Percentiles rank a stretch among this genome's conserved stretches.
Evolutionary conservation across 2,329 filamentous ascomycete species (phyloP).

Genomic region (Diaporthe citriasiana): DNA sequence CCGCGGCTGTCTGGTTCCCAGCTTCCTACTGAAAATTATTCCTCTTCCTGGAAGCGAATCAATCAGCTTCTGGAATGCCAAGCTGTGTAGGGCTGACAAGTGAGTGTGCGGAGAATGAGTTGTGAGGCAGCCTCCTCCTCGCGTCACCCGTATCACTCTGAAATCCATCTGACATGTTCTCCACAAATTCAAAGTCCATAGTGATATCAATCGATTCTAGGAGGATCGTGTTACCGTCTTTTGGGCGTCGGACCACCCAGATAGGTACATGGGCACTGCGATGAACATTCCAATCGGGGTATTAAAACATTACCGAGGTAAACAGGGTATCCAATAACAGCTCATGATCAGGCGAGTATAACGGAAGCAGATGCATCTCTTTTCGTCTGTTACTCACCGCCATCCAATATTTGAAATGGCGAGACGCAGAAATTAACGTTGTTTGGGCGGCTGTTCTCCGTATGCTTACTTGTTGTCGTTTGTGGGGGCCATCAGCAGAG

Average conservation of each 20-base stretch:
- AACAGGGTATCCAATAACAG: neutral
- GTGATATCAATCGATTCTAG: neutral
- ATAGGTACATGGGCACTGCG: neutral
- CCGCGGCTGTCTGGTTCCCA: neutral
- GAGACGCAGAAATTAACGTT: neutral
- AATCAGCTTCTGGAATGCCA: slow-evolving; percentile 4
- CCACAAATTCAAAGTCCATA: no score
- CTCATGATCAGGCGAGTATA: neutral
- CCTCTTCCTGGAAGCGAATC: neutral
- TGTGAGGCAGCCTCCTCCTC: neutral
- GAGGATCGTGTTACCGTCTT: accelerated
- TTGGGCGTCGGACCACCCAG: neutral
- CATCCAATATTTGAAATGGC: neutral
- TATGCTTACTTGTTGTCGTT: neutral
- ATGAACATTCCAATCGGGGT: neutral
- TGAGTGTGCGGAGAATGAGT: neutral
- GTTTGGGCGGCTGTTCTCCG: neutral
- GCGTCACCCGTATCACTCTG: neutral
- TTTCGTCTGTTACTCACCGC: no score
- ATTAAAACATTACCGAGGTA: neutral
- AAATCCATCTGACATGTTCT: neutral
- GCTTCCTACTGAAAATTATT: neutral
- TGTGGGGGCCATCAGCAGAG: neutral
- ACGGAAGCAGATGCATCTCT: neutral
- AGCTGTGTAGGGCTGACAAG: neutral